phyloP scores from a whole-genome alignment of 2,329 filamentous ascomycete genomes.

The Delphinella strobiligena region DNA sequence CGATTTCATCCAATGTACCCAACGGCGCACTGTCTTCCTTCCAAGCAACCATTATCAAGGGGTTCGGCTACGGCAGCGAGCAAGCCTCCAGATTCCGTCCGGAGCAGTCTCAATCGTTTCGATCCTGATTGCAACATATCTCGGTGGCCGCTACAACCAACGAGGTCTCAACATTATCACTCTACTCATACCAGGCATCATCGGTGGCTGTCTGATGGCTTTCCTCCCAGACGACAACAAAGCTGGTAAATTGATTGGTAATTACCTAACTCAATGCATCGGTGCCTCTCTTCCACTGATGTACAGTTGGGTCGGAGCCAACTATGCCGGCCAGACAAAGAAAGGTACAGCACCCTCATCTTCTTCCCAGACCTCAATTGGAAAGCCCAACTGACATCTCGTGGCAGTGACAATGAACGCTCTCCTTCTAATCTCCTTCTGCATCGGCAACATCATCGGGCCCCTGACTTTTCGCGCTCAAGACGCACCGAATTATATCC shows the following conservation, averaged over 20 bases:
- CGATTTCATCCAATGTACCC: constrained; percentile 22
- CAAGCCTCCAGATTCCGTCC: constrained; percentile 42
- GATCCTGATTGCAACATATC: constrained; percentile 17
- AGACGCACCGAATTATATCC: constrained; percentile 26
- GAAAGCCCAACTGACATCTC: no score
- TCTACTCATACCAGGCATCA: constrained; percentile 16
- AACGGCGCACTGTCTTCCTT: constrained; percentile 31
- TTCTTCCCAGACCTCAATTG: neutral
- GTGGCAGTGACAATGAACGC: constrained; percentile 61
- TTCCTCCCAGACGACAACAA: constrained; percentile 26
- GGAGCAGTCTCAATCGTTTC: constrained; percentile 37
- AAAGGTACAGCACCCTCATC: constrained; percentile 13
- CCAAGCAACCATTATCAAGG: constrained; percentile 20
- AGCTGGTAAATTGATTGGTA: constrained; percentile 29
- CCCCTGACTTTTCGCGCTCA: constrained; percentile 26
- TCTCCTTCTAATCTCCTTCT: constrained; percentile 26
- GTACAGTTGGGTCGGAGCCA: constrained; percentile 25
- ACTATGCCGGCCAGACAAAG: constrained; percentile 63
- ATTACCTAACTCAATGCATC: constrained; percentile 28
- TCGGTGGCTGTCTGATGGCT: constrained; percentile 20
- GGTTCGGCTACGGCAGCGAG: constrained; percentile 19
- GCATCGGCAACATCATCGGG: constrained; percentile 30
- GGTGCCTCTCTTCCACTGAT: constrained; percentile 26
- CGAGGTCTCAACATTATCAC: constrained; percentile 17
- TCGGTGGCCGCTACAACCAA: constrained; percentile 18